Base-by-base conservation (phyloP, 345 rosid genomes). In the Luvunga scandens region DNA sequence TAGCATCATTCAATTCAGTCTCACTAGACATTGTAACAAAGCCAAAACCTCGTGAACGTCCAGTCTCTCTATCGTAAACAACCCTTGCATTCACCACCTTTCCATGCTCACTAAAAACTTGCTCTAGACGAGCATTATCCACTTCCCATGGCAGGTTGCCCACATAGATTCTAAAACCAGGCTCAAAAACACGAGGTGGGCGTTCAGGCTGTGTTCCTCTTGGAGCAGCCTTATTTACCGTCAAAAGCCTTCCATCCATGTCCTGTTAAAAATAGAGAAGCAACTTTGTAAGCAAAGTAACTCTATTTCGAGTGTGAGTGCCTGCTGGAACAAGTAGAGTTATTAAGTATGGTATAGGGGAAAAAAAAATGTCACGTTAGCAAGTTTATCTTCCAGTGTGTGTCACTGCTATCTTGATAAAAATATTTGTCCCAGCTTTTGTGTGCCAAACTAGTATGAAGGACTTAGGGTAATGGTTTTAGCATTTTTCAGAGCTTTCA, bases 31-130 rank as follows among this genome's bases (percentile, higher is more conserved):
- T 93, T 0, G 92, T 83, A 63, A 95, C 99, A 79, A 95, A 95
- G 33, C 98, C 99, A 53, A 95, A 93, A 61, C 98, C 98, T 79
- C 98, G 97, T 42, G 99, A 95, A 27, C 98, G 98, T 69, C 98
- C 97, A 39, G 90, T 88, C 64, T 92, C 97, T 84, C 98, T 86
- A 81, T 95, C 99, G 75, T 75, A 88, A 27, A 95, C 90, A 45
- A 95, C 97, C 21, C 90, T 88, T 59, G 98, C 93, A 83, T 85
- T 88, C 73, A 87, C 83, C 77, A 95, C 97, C 88, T 93, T 95
- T 39, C 98, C 97, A 75, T 93, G 93, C 80, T 92, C 95, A 55
- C 97, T 93, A 77, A 95, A 93, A 68, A 95, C 77, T 76, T 93
- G 95, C 80, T 92, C 95, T 66, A 95, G 88, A 69, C 91, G 92